Evolutionary conservation across 345 rosid species (phyloP).

Genomic region (Laguncularia racemosa): DNA sequence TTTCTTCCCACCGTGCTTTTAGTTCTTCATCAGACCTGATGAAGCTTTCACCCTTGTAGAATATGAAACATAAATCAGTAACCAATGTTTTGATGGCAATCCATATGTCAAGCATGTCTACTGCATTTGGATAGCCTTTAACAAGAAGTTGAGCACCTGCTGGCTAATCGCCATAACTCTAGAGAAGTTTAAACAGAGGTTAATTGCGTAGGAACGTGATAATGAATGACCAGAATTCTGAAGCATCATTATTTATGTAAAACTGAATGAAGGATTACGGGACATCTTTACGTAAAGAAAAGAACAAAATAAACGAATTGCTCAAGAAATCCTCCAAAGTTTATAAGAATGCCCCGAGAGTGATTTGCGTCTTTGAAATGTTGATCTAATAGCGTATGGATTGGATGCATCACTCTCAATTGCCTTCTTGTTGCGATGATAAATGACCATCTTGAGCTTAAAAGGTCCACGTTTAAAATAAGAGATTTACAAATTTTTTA

Average conservation of each 20-base stretch:
- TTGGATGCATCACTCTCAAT: constrained; percentile 56
- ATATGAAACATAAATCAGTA: constrained; percentile 34
- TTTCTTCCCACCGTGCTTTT: constrained; percentile 62
- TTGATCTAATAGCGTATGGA: constrained; percentile 49
- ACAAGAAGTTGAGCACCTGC: constrained; percentile 38
- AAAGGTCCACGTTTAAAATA: no score
- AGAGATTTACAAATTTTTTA: no score
- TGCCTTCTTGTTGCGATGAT: constrained; percentile 63
- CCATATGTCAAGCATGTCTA: constrained; percentile 58
- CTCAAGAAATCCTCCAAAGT: constrained; percentile 55
- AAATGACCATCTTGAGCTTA: no score
- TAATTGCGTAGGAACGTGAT: not conserved
- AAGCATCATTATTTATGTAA: no score
- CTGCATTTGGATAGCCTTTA: constrained; percentile 52
- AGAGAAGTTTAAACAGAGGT: constrained; percentile 8
- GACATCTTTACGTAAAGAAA: not conserved
- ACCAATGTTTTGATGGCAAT: constrained; percentile 44
- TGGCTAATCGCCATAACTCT: constrained; percentile 43
- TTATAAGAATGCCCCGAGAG: constrained; percentile 34
- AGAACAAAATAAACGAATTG: not conserved
- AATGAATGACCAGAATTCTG: not conserved
- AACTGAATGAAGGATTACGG: no score
- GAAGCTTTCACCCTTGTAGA: constrained; percentile 36
- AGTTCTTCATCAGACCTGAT: constrained; percentile 36
- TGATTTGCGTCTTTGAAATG: constrained; percentile 70